Evolutionary conservation across 2,329 filamentous ascomycete species (phyloP).

Genomic region (Colletotrichum acutatum): DNA sequence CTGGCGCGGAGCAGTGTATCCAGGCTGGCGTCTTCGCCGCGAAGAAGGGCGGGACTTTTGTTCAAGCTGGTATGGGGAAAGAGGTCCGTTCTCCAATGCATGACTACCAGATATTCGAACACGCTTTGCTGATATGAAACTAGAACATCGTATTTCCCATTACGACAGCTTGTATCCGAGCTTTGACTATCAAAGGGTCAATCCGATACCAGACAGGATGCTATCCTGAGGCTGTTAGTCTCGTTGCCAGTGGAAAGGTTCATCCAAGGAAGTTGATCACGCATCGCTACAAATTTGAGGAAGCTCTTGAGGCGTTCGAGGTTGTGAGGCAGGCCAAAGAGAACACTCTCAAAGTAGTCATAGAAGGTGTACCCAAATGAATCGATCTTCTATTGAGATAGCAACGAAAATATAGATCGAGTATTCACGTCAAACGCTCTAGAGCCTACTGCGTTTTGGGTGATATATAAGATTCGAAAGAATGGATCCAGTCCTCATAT

Average conservation of each 20-base stretch:
- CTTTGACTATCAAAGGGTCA: slow-evolving; percentile 80
- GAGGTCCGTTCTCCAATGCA: slow-evolving; percentile 40
- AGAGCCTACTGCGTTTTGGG: too few relatives aligned
- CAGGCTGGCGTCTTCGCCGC: slow-evolving; percentile 56
- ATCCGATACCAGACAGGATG: slow-evolving; percentile 82
- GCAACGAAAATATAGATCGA: not conserved
- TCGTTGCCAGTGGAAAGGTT: slow-evolving; percentile 61
- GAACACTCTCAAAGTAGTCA: slow-evolving; percentile 77
- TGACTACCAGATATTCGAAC: too few relatives aligned
- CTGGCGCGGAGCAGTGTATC: slow-evolving; percentile 52
- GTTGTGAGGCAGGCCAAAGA: slow-evolving; percentile 76
- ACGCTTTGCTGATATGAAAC: not conserved
- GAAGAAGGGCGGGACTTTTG: slow-evolving; percentile 59
- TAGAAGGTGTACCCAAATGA: slow-evolving; percentile 52
- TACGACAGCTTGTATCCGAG: slow-evolving; percentile 76
- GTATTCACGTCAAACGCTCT: not conserved
- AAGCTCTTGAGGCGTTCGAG: slow-evolving; percentile 73
- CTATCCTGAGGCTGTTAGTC: slow-evolving; percentile 66
- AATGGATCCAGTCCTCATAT: too few relatives aligned
- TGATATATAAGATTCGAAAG: too few relatives aligned
- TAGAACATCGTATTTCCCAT: slow-evolving; percentile 68
- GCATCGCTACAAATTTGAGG: slow-evolving; percentile 72
- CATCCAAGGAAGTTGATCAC: slow-evolving; percentile 69
- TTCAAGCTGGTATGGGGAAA: slow-evolving; percentile 63
- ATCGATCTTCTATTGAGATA: not conserved